Conservation (phyloP, 2,329 filamentous ascomycete genomes). For the Colletotrichum sp. region DNA sequence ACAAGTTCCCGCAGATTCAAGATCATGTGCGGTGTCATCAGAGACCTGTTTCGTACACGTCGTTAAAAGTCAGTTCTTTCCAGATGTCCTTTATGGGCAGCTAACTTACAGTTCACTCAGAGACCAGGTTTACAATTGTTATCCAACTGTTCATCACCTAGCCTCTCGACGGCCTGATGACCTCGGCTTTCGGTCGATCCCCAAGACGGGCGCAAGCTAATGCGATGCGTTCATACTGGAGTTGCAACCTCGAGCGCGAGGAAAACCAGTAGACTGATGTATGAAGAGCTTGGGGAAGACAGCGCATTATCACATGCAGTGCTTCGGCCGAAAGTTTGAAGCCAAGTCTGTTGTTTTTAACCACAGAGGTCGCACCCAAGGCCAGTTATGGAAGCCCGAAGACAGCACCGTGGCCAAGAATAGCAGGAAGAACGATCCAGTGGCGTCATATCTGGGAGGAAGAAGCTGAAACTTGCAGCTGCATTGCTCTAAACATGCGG, state of each 20-base stretch:
- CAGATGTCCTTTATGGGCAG: not conserved
- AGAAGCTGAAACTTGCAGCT: not conserved
- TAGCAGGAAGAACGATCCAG: not conserved
- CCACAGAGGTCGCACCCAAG: not conserved
- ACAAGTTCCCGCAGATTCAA: not conserved
- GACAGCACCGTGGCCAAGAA: not conserved
- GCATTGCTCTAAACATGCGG: not conserved
- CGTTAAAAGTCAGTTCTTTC: accelerated
- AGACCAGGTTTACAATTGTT: not conserved
- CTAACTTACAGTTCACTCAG: not conserved
- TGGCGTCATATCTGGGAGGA: not conserved
- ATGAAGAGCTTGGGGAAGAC: not conserved
- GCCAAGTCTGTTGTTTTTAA: accelerated
- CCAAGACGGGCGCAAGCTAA: not conserved
- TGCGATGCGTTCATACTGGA: not conserved
- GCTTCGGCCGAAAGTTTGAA: not conserved
- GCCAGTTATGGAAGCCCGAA: not conserved
- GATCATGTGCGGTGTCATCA: accelerated
- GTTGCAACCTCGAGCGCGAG: not conserved
- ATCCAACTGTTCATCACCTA: not conserved
- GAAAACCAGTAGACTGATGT: not conserved
- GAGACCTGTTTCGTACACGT: not conserved
- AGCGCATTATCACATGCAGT: not conserved
- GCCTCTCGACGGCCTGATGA: not conserved
- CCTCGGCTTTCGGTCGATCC: not conserved